Conservation (phyloP, 306 rosid genomes). For the Benincasa hispida region DNA sequence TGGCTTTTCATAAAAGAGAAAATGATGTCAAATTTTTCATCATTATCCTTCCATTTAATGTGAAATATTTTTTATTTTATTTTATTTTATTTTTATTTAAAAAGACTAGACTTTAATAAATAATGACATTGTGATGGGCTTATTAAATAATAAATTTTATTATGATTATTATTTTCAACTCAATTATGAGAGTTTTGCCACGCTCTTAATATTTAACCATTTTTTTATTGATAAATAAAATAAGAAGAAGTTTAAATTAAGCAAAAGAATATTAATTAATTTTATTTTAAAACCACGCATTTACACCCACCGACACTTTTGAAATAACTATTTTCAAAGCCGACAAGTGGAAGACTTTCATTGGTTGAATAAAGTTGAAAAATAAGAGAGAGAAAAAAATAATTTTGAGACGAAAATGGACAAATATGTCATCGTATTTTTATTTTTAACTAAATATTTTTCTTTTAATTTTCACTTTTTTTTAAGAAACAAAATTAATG, state of each 20-base stretch:
- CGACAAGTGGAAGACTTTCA: neutral
- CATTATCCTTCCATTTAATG: neutral
- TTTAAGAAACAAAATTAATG: neutral
- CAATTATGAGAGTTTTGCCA: slow-evolving; percentile 2
- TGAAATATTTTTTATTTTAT: neutral
- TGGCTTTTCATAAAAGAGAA: neutral
- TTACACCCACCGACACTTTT: slow-evolving; percentile 2
- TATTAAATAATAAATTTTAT: neutral
- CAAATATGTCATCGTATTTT: neutral
- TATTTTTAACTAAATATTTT: neutral
- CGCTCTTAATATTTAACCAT: neutral
- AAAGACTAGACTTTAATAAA: too few relatives aligned
- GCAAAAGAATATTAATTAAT: neutral
- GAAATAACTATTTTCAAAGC: neutral
- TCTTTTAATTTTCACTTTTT: neutral
- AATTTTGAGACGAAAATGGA: neutral
- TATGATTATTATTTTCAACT: neutral
- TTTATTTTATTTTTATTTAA: neutral
- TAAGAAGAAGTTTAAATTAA: slow-evolving; percentile 1
- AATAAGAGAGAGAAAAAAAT: neutral
- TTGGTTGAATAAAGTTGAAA: neutral
- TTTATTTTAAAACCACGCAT: neutral
- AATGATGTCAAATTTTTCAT: neutral
- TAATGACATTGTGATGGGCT: too few relatives aligned
- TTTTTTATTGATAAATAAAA: neutral